Evolutionary conservation across 2,329 filamentous ascomycete species (phyloP), one percentile per base, ranked within the genome.

Genomic region (Kalmusia sp.): DNA sequence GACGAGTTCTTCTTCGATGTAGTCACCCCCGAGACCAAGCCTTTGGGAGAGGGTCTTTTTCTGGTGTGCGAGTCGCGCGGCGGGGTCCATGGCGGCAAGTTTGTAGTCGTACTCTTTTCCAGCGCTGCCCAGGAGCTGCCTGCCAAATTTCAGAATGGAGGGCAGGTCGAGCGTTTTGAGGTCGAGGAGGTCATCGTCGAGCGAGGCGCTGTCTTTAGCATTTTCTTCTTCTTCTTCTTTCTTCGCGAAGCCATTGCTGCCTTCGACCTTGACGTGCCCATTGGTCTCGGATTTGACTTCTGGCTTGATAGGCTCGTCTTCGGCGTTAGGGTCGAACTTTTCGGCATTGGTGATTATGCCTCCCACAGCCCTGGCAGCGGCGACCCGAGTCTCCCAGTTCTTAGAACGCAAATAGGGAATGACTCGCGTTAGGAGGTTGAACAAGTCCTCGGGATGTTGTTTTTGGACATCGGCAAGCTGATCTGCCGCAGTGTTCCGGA

Each of bases 401-500:
- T 93, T 96, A 64, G 95, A 93, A 53, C 91, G 87, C 25, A 99
- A 83, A 75, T 97, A 99, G 1, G 95, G 93, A n/a, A 99, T 88
- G 27, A 99, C 93, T 55, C 93, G 85, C 25, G 92, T 93, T 11
- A 99, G 83, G 6, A 99, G 84, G 71, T 98, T 97, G 78, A 98
- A 98, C 1, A 99, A 82, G 75, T 99, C 96, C 77, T 99, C 93
- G 0, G 95, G 95, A 68, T 98, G 95, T 74, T 95, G 91, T 73
- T 97, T 98, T 77, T 99, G 96, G 76, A 96, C 95, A 77, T 99
- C 95, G 57, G 93, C 95, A 59, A 99, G 84, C 78, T 99, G 95
- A 71, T 96, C 92, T 57, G 96, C 95, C 58, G 95, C 96, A 58
- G 95, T 99, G 71, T 97, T 96, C 64, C 96, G 89, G 72, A 99